A percentile compares a stretch with the other conserved stretches of the same genome.
Conservation (phyloP, 2,329 filamentous ascomycete species). For the Cordyceps tenuipes region DNA sequence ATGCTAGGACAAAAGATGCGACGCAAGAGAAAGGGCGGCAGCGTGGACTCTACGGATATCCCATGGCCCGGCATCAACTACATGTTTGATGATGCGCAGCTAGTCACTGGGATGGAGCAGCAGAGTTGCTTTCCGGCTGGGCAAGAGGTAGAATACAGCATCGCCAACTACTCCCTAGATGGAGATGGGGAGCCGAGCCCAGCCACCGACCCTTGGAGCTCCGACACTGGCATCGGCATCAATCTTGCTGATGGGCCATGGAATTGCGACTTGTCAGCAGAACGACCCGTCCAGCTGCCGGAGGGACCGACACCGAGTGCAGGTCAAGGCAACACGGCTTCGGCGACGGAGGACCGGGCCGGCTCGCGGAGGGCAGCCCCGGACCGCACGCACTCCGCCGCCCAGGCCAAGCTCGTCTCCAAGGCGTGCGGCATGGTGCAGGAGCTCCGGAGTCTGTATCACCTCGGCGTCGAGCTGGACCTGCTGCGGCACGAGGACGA, state of each 20-base stretch:
- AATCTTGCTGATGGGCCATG: neutral
- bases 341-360: neutral
- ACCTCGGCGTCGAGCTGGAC: neutral
- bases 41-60: neutral
- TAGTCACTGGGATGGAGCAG: neutral
- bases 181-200: neutral
- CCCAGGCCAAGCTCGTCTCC: neutral
- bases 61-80: neutral
- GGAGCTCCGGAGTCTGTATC: neutral
- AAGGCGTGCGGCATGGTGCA: constrained; percentile 5
- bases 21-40: neutral
- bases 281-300: too few relatives aligned
- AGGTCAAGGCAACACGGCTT: neutral
- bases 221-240: neutral
- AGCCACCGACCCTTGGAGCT: neutral
- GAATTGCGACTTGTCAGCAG: too few relatives aligned
- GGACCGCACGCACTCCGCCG: neutral
- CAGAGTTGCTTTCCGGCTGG: neutral
- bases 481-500: neutral
- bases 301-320: neutral
- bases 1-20: neutral
- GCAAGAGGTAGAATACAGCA: neutral
- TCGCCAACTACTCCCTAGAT: neutral
- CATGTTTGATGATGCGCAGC: neutral
- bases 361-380: neutral